Base-by-base conservation (phyloP, 768 basidiomycete genomes). In the Boletus barrowsii region DNA sequence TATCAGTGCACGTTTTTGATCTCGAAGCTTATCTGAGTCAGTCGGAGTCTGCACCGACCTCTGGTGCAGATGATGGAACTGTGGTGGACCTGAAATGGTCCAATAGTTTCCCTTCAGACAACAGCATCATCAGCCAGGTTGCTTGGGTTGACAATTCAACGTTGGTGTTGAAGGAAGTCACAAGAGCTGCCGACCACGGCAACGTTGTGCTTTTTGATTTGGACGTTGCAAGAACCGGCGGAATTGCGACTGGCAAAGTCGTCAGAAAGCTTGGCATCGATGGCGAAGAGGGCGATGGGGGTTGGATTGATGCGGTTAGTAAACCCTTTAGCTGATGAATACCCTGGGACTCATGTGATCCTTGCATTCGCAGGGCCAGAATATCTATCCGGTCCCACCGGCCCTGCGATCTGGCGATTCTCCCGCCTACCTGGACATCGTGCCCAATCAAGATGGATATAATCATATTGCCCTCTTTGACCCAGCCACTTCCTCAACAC, bases 381-480 rank as follows among this genome's bases (percentile, higher is more conserved):
- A 72, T 24, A 83, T 93, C 36, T 74, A 78, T 56, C 79, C 83
- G 1, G 72, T 90, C 18, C 80, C 85, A 18, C 52, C 67, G 14
- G 64, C 56, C 43, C 62, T 86, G 32, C 73, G 73, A 41, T 68
- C 69, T 13, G 68, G 69, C 7, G 76, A 76, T 36, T 70, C 75
- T 8, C 73, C 80, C 26, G 90, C 89, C 15, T 99, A 98, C 70
- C 79, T 99, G 46, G 97, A 99, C 69, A 80, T 99, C 56, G 82
- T 95, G 5, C 93, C 96, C 10, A 84, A 80, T 30, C 62, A 74
- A 24, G 83, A 89, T 5, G 97, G 97, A 0, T 98, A 79, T 75
- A 87, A 91, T 61, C 96, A 98, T 66, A 85, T 99, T 63, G 97
- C 96, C 0, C 79, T 94, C 32, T 99, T 95, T 76, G 86, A 81